Conservation (phyloP, 805 yeast genomes). For the Schwanniomyces polymorphus region DNA sequence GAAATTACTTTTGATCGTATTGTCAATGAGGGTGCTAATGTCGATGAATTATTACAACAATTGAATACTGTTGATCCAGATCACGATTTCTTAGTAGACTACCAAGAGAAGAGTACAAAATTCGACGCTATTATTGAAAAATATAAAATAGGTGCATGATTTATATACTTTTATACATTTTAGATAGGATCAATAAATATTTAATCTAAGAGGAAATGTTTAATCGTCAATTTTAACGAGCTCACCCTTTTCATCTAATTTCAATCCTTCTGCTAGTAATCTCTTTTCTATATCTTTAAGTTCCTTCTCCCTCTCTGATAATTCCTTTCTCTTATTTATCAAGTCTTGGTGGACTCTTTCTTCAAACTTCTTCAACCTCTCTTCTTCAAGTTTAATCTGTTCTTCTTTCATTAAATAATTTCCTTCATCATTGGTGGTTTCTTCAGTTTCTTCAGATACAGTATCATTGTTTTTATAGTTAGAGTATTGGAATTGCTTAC, state of each 20-base stretch:
- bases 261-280: constrained; percentile 57
- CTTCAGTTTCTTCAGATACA: constrained; percentile 5
- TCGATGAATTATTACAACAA: constrained; percentile 47
- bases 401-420: constrained; percentile 70
- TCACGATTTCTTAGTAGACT: constrained; percentile 59
- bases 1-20: constrained; percentile 63
- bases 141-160: constrained; percentile 29
- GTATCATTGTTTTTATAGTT: constrained; percentile 8
- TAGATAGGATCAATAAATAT: not conserved
- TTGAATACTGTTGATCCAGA: constrained; percentile 49
- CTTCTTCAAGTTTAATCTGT: constrained; percentile 86
- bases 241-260: constrained; percentile 38
- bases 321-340: constrained; percentile 75
- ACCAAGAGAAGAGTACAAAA: constrained; percentile 56
- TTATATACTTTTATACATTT: not conserved
- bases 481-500: constrained; percentile 49
- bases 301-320: constrained; percentile 82
- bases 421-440: constrained; percentile 16
- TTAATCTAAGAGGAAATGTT: not conserved
- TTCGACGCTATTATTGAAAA: constrained; percentile 72
- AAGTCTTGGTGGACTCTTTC: constrained; percentile 87
- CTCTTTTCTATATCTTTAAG: constrained; percentile 77
- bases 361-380: constrained; percentile 81
- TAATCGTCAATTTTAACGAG: constrained; percentile 26
- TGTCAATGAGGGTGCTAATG: constrained; percentile 37